Base-by-base conservation (phyloP, 495 filamentous ascomycete genomes). In the Neurospora africana region DNA sequence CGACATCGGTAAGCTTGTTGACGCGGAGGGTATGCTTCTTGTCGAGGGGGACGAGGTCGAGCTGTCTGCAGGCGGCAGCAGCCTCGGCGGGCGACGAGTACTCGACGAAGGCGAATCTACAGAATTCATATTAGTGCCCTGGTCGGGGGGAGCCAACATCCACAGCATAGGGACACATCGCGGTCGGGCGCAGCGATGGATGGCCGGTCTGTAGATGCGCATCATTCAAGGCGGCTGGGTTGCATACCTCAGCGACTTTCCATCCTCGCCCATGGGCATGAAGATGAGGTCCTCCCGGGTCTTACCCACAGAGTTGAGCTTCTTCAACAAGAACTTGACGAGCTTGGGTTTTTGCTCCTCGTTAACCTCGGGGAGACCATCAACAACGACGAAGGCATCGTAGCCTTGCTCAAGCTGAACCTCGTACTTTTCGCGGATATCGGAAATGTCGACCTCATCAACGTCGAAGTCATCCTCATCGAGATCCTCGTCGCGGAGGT, bases 1-100 rank as follows among this genome's bases (percentile, higher is more conserved):
- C 95, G 76, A 99, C 92, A 81, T 99, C 95, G 77, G 95, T 97
- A 78, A 99, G 85, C 83, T 99, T 99, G 88, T 99, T 99, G 78
- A 98, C 94, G 74, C 89, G 87, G 73, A 99, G 88, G 27, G 91
- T 97, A 86, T 99, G 93, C 84, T 89, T 97, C 86, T 93, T 97
- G 84, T 99, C 95, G 77, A 98, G 90, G 33, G 94, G 87, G 21
- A 91, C 87, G 73, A 87, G 88, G 78, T 98, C 89, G 71, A 99
- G 89, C 73, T 89, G 86, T 81, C 97, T 93, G 76, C 93, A 91
- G 69, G 95, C 95, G 44, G 91, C 91, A 40, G 91, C 85, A 19
- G 95, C 95, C 83, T 98, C 93, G 78, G 92, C 93, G 68, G 94
- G 86, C n/a, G 93, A 93, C 65, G 94, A 89, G 81, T 93, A 99